phyloP scores from a whole-genome alignment of 2,329 filamentous ascomycete species.

The Colletotrichum chrysophilum region DNA sequence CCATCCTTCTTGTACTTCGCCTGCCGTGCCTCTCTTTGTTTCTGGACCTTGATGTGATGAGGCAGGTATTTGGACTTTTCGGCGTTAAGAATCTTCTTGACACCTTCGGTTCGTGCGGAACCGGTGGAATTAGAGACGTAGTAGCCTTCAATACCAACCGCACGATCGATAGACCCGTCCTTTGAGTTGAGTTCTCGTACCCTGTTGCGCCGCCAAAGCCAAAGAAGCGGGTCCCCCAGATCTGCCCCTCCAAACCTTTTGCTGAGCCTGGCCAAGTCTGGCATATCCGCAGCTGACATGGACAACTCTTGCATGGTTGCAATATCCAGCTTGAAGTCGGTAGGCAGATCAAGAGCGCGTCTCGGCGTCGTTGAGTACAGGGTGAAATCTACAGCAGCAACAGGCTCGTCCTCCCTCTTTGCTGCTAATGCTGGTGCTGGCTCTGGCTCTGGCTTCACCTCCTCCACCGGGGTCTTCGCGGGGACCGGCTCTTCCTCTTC shows the following conservation, averaged over 20 bases:
- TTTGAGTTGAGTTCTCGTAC: slow-evolving; percentile 59
- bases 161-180: slow-evolving; percentile 28
- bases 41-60: slow-evolving; percentile 95
- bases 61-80: slow-evolving; percentile 99
- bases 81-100: slow-evolving; percentile 93
- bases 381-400: slow-evolving; percentile 42
- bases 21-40: slow-evolving; percentile 89
- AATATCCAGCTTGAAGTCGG: slow-evolving; percentile 51
- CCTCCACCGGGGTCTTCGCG: slow-evolving; percentile 33
- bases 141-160: slow-evolving; percentile 62
- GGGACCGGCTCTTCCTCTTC: slow-evolving; percentile 26
- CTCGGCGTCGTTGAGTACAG: slow-evolving; percentile 55
- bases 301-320: slow-evolving; percentile 48
- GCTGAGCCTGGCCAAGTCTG: slow-evolving; percentile 53
- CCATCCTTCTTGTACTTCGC: slow-evolving; percentile 71
- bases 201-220: slow-evolving; percentile 63
- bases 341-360: slow-evolving; percentile 50
- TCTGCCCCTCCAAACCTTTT: slow-evolving; percentile 50
- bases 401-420: slow-evolving; percentile 39
- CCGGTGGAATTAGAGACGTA: slow-evolving; percentile 89
- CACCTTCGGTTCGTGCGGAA: slow-evolving; percentile 87
- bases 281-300: slow-evolving; percentile 49
- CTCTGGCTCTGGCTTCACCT: slow-evolving; percentile 33
- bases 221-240: slow-evolving; percentile 57
- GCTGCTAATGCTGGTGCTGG: not conserved